Evolutionary conservation across 2,329 filamentous ascomycete species (phyloP), one percentile per base, ranked within the genome.

Genomic region (Hypoxylon sp.): DNA sequence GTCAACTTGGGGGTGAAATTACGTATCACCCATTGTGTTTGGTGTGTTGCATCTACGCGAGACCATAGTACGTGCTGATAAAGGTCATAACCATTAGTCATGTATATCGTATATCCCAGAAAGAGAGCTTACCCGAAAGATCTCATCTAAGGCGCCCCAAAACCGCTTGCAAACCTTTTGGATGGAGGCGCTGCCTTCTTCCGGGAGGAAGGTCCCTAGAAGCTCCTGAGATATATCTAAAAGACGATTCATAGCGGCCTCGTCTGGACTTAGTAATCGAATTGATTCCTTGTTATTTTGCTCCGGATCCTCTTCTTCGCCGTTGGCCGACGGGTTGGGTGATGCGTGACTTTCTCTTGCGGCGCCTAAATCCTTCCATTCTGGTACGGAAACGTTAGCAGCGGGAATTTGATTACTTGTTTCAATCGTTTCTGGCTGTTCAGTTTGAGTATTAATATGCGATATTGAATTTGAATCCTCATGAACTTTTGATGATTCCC

Each of bases 21-120:
- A 24, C 44, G 54, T 17, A 58, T 58, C 44, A 48, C 44, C 42
- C 54, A 58, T 15, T 29, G 42, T 6, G 42, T 1, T 39, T 48
- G 13, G 7, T 48, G 24, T n/a, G 44, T 11, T 13, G 17, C 17
- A 50, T 58, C 31, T 24, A 35, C 31, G 10, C n/a, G 15, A 13
- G 42, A 58, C 54, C 44, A 57, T 37, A 24, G 17, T 48, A 57
- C 48, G 11, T 57, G 42, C 54, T 57, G 42, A 48, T 37, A n/a
- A 29, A 15, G 11, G 27, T 56, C 32, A 37, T 11, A 27, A 37
- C 15, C n/a, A 24, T 50, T 32, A 46, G 39, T 3, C 3, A 32
- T 24, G n/a, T n/a, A 56, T 32, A 32, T 21, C 3, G 6, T 10
- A 21, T 32, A 24, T 27, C 24, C 24, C 2, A 17, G n/a, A 15